phyloP scores from a whole-genome alignment of 78 protist species.

The Chrysochromulina tobinii region DNA sequence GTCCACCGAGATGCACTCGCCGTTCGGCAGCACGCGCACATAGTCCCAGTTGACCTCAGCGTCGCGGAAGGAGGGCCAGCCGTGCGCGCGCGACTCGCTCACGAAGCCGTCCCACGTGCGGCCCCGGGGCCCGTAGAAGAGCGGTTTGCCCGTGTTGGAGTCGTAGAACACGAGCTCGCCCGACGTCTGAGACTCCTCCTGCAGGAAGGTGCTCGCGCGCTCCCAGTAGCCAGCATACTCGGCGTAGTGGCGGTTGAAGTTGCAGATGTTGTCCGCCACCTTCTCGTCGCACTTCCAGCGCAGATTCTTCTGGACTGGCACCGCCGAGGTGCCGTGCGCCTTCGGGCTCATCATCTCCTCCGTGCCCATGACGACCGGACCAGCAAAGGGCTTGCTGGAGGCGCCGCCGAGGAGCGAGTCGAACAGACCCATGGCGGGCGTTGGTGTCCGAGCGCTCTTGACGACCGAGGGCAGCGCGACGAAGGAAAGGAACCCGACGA shows the following conservation, averaged over 20 bases:
- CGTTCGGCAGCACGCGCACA: slow-evolving; percentile 26
- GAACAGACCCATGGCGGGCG: too few relatives aligned
- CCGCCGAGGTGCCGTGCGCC: slow-evolving; percentile 12
- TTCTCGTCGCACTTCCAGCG: not conserved
- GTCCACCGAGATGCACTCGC: slow-evolving; percentile 27
- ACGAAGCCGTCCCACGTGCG: slow-evolving; percentile 17
- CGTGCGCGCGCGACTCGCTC: slow-evolving; percentile 7
- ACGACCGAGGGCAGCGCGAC: too few relatives aligned
- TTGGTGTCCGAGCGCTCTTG: too few relatives aligned
- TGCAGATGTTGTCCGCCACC: slow-evolving; percentile 35
- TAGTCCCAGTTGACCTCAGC: slow-evolving; percentile 46
- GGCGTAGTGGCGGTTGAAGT: slow-evolving; percentile 10
- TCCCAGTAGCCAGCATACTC: not conserved
- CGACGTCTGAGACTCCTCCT: not conserved
- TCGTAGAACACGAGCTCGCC: slow-evolving; percentile 16
- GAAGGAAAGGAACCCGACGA: too few relatives aligned
- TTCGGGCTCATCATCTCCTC: slow-evolving; percentile 29
- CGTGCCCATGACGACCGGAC: not conserved
- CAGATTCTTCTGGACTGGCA: slow-evolving; percentile 13
- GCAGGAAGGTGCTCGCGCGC: not conserved
- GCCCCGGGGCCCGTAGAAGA: slow-evolving; percentile 36
- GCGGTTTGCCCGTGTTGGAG: slow-evolving; percentile 32
- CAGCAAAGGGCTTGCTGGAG: too few relatives aligned
- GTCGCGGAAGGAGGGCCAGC: slow-evolving; percentile 59
- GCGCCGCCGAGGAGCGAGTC: too few relatives aligned